phyloP scores from a whole-genome alignment of 1,284 basidiomycete species.

The Moesziomyces aphidis region DNA sequence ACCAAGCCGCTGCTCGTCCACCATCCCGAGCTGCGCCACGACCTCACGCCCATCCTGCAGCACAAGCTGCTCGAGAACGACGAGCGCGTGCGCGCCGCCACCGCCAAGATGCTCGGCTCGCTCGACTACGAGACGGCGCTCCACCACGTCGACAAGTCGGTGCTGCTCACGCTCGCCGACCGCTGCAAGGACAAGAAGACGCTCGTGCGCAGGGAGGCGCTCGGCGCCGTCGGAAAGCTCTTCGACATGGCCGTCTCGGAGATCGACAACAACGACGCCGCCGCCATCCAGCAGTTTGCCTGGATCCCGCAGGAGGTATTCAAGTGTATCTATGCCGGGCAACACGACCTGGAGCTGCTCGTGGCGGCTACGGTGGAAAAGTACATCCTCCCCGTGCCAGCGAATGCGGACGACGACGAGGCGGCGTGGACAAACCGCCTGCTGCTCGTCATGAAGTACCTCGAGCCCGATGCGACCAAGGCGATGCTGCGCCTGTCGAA shows the following conservation, averaged over 20 bases:
- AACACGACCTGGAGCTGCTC: constrained; percentile 72
- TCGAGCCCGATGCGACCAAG: constrained; percentile 73
- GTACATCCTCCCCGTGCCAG: constrained; percentile 83
- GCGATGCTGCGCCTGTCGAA: constrained; percentile 75
- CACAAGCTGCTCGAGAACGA: constrained; percentile 77
- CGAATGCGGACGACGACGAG: constrained; percentile 78
- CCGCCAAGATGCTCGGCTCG: constrained; percentile 82
- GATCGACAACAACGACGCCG: constrained; percentile 85
- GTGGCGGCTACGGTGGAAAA: constrained; percentile 73
- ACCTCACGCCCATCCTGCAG: constrained; percentile 44
- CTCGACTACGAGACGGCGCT: constrained; percentile 90
- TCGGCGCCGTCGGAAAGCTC: constrained; percentile 80
- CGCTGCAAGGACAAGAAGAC: constrained; percentile 88
- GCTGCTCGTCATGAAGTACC: constrained; percentile 77
- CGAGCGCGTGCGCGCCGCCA: constrained; percentile 87
- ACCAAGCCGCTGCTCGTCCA: constrained; percentile 71
- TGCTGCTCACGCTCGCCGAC: constrained; percentile 77
- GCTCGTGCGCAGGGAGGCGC: constrained; percentile 83
- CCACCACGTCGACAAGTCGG: constrained; percentile 79
- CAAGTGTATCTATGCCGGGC: constrained; percentile 69
- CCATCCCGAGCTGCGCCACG: constrained; percentile 78
- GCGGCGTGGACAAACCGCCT: constrained; percentile 86
- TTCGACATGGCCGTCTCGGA: constrained; percentile 87
- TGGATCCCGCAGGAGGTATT: constrained; percentile 89
- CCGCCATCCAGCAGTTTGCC: constrained; percentile 82